Base-by-base conservation (phyloP, 2,329 filamentous ascomycete genomes). In the Aspergillus luchuensis region DNA sequence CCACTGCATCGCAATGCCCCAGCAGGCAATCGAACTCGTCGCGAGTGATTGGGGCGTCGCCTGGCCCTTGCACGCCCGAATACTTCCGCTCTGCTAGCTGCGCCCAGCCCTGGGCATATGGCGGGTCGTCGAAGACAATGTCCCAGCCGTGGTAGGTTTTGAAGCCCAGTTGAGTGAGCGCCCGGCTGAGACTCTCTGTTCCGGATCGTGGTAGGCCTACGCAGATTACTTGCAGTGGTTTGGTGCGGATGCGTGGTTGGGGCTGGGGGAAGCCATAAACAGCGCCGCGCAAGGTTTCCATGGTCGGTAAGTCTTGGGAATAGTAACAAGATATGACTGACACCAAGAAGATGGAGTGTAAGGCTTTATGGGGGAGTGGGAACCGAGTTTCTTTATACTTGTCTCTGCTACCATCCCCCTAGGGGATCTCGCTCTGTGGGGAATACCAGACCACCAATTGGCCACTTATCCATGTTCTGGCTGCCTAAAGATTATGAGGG, bases 1-100 rank as follows among this genome's bases (percentile, higher is more conserved):
- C 71, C 2, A 74, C 67, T 1, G 70, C 74, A 15, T 66, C 66
- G 49, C 65, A 69, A 47, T 69, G 47, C 48, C 71, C 67, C 2
- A 78, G 68, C 15, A 77, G 38, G 1, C 63, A 65, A 45, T 78
- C 74, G 62, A 73, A 75, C 36, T 74, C 67, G 2, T 33, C 45
- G 0, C 58, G 56, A 3, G 60, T 67, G 28, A 68, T 51, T 3
- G 62, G 55, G 5, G 15, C 13, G 0, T 8, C 13, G 2, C 8
- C 45, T 1, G 30, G 10, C 0, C 33, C 10, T 5, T 52, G 45
- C 2, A 39, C 5, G 8, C 39, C 48, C 8, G 41, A 58, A 54
- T 67, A 67, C 45, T 67, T 69, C 19, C 63, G 63, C 17, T 64
- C 57, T 13, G 41, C 58, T 45, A 60, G 65, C 30, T 11, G 53